Conservation (phyloP, 2,329 filamentous ascomycete genomes). For the Pyrenophora teres region DNA sequence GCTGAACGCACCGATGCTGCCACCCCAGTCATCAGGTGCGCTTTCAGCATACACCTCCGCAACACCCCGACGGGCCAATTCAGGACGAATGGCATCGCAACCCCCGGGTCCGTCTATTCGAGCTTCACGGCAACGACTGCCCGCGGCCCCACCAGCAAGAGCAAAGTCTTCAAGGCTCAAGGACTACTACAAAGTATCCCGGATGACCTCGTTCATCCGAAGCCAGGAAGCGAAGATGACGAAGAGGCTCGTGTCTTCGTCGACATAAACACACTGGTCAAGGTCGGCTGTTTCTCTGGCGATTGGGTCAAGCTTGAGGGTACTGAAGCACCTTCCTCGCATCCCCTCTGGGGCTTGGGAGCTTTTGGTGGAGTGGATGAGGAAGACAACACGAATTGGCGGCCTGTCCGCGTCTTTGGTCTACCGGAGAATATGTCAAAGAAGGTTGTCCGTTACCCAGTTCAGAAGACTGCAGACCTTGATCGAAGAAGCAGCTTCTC, state of each 20-base stretch:
- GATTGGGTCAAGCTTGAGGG: conserved; percentile 92
- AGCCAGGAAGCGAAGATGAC: conserved; percentile 81
- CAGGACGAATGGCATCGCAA: conserved; percentile 74
- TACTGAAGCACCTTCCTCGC: conserved; percentile 72
- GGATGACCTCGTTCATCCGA: conserved; percentile 81
- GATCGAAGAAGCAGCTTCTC: conserved; percentile 58
- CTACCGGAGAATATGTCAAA: conserved; percentile 73
- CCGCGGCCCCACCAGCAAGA: conserved; percentile 68
- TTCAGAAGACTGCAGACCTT: conserved; percentile 48
- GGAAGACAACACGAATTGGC: conserved; percentile 68
- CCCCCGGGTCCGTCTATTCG: conserved; percentile 87
- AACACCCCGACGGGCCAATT: conserved; percentile 75
- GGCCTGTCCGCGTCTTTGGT: conserved; percentile 86
- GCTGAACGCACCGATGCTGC: conserved; percentile 76
- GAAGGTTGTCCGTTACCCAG: conserved; percentile 59
- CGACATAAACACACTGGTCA: conserved; percentile 80
- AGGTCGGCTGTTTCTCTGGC: conserved; percentile 94
- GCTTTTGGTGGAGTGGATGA: conserved; percentile 70
- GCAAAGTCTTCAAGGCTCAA: conserved; percentile 83
- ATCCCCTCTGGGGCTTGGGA: conserved; percentile 70
- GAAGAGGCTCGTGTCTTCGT: conserved; percentile 87
- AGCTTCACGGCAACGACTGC: conserved; percentile 84
- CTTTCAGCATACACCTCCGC: conserved; percentile 79
- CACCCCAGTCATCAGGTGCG: conserved; percentile 76
- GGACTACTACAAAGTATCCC: conserved; percentile 74